A percentile compares a stretch with the other conserved stretches of the same genome.
Evolutionary conservation across 495 filamentous ascomycete genomes (phyloP).

Genomic region (Massariosphaeria phaeospora): DNA sequence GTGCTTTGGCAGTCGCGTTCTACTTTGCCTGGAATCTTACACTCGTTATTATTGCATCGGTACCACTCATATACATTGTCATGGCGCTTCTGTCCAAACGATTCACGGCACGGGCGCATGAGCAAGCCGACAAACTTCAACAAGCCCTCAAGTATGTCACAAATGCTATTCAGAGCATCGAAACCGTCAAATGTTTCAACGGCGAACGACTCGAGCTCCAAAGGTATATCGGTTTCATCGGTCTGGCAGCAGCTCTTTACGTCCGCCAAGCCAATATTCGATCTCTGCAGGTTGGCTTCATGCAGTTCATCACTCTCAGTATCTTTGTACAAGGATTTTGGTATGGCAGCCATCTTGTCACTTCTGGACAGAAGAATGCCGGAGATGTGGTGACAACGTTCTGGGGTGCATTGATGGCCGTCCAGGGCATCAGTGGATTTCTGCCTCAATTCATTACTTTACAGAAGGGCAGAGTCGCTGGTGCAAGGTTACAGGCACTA

Average conservation of each 20-base stretch:
- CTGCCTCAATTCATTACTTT: conserved; percentile 70
- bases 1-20: conserved; percentile 65
- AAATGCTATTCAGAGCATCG: conserved; percentile 66
- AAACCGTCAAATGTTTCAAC: conserved; percentile 85
- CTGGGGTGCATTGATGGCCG: conserved; percentile 70
- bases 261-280: conserved; percentile 60
- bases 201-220: conserved; percentile 63
- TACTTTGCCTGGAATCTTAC: conserved; percentile 80
- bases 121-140: conserved; percentile 63
- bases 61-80: conserved; percentile 62
- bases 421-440: conserved; percentile 66
- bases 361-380: conserved; percentile 49
- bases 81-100: conserved; percentile 54
- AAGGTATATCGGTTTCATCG: conserved; percentile 58
- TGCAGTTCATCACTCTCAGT: conserved; percentile 65
- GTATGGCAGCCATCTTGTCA: conserved; percentile 69
- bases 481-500: conserved; percentile 52
- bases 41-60: conserved; percentile 68
- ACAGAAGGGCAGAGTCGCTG: conserved; percentile 75
- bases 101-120: conserved; percentile 61
- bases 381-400: conserved; percentile 80
- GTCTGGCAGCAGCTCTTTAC: conserved; percentile 59
- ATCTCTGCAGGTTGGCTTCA: conserved; percentile 64
- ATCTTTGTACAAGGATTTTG: conserved; percentile 93
- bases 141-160: conserved; percentile 67